A percentile compares a stretch with the other conserved stretches of the same genome.
Evolutionary conservation across 2,329 filamentous ascomycete species (phyloP).

Genomic region (Exserohilum turcica): DNA sequence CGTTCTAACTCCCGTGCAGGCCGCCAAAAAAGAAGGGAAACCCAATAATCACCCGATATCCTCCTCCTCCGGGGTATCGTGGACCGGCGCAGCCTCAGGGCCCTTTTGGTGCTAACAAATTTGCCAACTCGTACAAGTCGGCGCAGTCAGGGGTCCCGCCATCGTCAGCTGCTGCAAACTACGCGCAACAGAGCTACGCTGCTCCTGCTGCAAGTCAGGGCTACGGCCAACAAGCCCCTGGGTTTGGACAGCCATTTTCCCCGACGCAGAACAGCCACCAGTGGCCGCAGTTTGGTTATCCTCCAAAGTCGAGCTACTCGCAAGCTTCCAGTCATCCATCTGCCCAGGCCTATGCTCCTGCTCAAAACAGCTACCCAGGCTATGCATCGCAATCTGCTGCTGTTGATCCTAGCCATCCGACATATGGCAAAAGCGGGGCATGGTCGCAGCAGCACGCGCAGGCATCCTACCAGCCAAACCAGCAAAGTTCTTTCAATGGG

Average conservation of each 20-base stretch:
- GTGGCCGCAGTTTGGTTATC: slow-evolving; percentile 35
- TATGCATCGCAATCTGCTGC: slow-evolving; percentile 28
- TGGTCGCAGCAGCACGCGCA: slow-evolving; percentile 30
- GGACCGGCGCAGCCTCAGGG: slow-evolving; percentile 42
- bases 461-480: slow-evolving; percentile 21
- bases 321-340: slow-evolving; percentile 29
- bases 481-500: slow-evolving; percentile 23
- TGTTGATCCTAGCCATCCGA: slow-evolving; percentile 29
- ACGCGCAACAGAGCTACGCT: slow-evolving; percentile 31
- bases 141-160: slow-evolving; percentile 36
- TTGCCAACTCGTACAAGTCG: slow-evolving; percentile 35
- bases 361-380: slow-evolving; percentile 22
- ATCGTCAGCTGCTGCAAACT: slow-evolving; percentile 24
- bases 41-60: slow-evolving; percentile 56
- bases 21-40: slow-evolving; percentile 54
- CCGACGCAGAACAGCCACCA: slow-evolving; percentile 28
- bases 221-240: slow-evolving; percentile 31
- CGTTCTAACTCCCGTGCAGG: slow-evolving; percentile 30
- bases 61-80: slow-evolving; percentile 56
- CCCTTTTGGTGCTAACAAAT: slow-evolving; percentile 33
- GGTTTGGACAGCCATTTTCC: slow-evolving; percentile 28
- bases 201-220: slow-evolving; percentile 25
- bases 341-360: slow-evolving; percentile 29
- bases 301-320: slow-evolving; percentile 27
- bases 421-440: slow-evolving; percentile 29